A percentile compares a stretch with the other conserved stretches of the same genome.
Evolutionary conservation across 176 grass and related monocot genomes (phyloP).

Genomic region (Juncus inflexus): DNA sequence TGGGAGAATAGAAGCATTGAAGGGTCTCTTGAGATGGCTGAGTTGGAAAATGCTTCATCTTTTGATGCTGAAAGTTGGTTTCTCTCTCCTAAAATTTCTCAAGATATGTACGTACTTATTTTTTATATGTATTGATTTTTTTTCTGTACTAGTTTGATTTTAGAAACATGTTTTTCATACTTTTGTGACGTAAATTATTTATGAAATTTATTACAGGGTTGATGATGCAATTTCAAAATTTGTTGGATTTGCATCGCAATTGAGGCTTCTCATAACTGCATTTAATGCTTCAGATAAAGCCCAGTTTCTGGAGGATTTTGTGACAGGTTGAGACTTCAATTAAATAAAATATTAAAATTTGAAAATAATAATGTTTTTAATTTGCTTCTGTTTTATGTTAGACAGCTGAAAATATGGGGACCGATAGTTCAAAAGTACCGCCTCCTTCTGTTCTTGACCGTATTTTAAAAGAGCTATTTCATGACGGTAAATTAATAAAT

Average conservation of each 20-base stretch:
- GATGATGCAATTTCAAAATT: constrained; percentile 80
- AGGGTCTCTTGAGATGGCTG: constrained; percentile 93
- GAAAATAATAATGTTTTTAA: constrained; percentile 37
- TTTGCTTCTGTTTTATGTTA: constrained; percentile 60
- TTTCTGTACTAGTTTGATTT: constrained; percentile 2
- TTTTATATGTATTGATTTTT: constrained; percentile 19
- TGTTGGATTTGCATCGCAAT: constrained; percentile 94
- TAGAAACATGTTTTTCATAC: constrained; percentile 11
- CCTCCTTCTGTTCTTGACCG: constrained; percentile 87
- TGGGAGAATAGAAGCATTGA: constrained; percentile 78
- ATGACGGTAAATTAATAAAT: constrained; percentile 48
- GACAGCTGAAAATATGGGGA: constrained; percentile 75
- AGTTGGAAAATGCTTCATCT: constrained; percentile 86
- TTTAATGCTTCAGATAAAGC: constrained; percentile 56
- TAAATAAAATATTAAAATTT: constrained; percentile 6
- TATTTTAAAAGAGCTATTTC: constrained; percentile 92
- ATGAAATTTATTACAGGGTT: constrained; percentile 48
- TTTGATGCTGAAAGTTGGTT: constrained; percentile 93
- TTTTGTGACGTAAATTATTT: constrained; percentile 16
- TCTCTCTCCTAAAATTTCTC: constrained; percentile 64
- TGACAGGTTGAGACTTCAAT: constrained; percentile 66
- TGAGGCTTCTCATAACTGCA: constrained; percentile 71
- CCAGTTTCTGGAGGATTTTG: constrained; percentile 92
- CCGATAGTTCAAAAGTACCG: constrained; percentile 76
- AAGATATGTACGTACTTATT: constrained; percentile 57